Evolutionary conservation across 2,329 filamentous ascomycete species (phyloP), one percentile per base, ranked within the genome.

Genomic region (Samsoniella hepiali): DNA sequence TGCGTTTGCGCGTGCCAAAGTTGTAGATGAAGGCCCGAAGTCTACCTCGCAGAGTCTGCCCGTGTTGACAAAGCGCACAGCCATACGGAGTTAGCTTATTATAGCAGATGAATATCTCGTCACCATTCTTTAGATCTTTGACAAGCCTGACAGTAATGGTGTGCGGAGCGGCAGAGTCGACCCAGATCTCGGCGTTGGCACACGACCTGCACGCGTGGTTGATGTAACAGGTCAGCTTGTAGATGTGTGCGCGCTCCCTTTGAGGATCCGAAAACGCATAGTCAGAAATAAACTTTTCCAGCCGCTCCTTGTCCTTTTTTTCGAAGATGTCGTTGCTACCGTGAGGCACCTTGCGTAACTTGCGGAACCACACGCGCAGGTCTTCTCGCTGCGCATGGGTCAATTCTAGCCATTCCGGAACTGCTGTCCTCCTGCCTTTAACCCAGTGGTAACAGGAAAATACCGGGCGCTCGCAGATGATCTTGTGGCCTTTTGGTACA

Each of bases 101-200:
- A 62, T 79, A 78, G 66, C 74, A 65, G 67, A 79, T 74, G 38
- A 74, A 74, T 38, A 80, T 65, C 66, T 79, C 71, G 5, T 77
- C 69, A 11, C 68, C 73, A 2, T 62, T 38, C 3, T 42, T 54
- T 36, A 79, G 44, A 3, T 51, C 6, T 10, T 51, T 66, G 7
- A 57, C 5, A 1, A 68, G 58, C 27, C 8, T 65, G 22, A 74
- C 63, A 0, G 31, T 60, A 15, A 75, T 73, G 1, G 7, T 3
- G 31, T 69, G 49, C 7, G 68, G 67, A 0, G 7, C 0, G 3
- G 10, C 31, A 10, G 61, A 38, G 8, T 69, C 58, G 13, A 60
- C 44, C 64, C 62, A 69, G 11, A 62, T 38, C 15, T 67, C 36
- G 5, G 70, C 71, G 40, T 75, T 72, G 54, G 71, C 73, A 54